phyloP scores from a whole-genome alignment of 176 grass and related monocot genomes.

The Carex cristatella region DNA sequence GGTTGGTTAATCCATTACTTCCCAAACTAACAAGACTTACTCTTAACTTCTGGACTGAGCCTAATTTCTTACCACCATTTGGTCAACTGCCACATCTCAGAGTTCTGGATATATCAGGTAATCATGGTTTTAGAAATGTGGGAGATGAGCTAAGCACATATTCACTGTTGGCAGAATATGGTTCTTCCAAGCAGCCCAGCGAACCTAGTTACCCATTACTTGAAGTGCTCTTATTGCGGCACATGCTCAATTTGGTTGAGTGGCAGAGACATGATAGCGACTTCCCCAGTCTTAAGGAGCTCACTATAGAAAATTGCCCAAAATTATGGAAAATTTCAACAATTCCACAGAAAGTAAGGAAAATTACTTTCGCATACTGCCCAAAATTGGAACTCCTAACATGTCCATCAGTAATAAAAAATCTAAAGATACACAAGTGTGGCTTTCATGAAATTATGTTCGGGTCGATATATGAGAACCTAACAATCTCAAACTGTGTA shows the following conservation, averaged over 20 bases:
- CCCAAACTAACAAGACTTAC: background rate
- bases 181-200: background rate
- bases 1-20: background rate
- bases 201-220: background rate
- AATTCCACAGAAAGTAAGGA: background rate
- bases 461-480: too few relatives aligned
- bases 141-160: background rate
- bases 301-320: background rate
- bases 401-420: too few relatives aligned
- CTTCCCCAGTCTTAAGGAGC: background rate
- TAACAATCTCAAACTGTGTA: too few relatives aligned
- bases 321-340: background rate
- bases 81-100: background rate
- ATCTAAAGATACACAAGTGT: too few relatives aligned
- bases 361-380: too few relatives aligned
- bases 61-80: background rate
- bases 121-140: background rate
- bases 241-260: conserved; percentile 1
- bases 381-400: too few relatives aligned
- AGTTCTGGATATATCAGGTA: background rate
- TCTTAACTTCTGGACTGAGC: background rate
- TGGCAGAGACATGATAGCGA: background rate
- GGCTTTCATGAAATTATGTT: too few relatives aligned
- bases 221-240: background rate
- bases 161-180: background rate